A percentile compares a stretch with the other conserved stretches of the same genome.
These are phyloP conservation scores for Trametes versicolor DNA, from an alignment of 1,284 basidiomycete species.

Conservation along the genomic window DNA sequence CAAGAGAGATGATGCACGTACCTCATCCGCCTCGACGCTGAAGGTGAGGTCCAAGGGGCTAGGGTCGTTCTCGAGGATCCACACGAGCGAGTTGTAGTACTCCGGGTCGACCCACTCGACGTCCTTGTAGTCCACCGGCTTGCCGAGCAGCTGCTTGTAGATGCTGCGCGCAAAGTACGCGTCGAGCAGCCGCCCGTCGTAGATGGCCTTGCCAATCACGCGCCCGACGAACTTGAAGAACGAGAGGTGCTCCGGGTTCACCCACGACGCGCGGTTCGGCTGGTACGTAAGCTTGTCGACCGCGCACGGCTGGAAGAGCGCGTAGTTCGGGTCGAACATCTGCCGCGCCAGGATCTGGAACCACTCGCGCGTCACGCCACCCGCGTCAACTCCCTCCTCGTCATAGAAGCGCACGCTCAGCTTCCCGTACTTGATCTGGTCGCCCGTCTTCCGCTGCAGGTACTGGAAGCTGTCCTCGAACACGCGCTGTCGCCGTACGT, in stretches of 20 bases:
- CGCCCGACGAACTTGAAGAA: constrained; percentile 99
- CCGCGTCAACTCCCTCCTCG: constrained; percentile 98
- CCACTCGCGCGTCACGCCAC: constrained; percentile 98
- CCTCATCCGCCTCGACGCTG: constrained; percentile 92
- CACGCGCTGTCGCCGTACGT: constrained; percentile 92
- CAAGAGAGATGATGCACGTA: constrained; percentile 48
- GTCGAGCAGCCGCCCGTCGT: constrained; percentile 95
- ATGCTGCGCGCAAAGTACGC: constrained; percentile 97
- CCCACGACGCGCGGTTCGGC: constrained; percentile 94
- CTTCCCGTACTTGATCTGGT: constrained; percentile 98
- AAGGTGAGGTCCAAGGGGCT: constrained; percentile 88
- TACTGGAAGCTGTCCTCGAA: constrained; percentile 98
- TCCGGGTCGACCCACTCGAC: constrained; percentile 98
- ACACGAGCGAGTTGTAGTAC: constrained; percentile 93
- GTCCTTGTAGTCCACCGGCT: constrained; percentile 92
- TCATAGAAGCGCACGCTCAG: constrained; percentile 97
- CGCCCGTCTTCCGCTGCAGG: constrained; percentile 90
- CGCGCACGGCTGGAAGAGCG: constrained; percentile 96
- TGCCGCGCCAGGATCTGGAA: constrained; percentile 97
- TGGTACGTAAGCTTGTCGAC: constrained; percentile 96
- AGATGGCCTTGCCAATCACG: constrained; percentile 96
- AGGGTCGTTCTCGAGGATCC: constrained; percentile 93
- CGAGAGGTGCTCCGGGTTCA: constrained; percentile 94
- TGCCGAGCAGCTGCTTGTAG: constrained; percentile 92
- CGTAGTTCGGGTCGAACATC: constrained; percentile 99